Evolutionary conservation across 2,329 filamentous ascomycete genomes (phyloP).

Genomic region (Aspergillus thermomutatus): DNA sequence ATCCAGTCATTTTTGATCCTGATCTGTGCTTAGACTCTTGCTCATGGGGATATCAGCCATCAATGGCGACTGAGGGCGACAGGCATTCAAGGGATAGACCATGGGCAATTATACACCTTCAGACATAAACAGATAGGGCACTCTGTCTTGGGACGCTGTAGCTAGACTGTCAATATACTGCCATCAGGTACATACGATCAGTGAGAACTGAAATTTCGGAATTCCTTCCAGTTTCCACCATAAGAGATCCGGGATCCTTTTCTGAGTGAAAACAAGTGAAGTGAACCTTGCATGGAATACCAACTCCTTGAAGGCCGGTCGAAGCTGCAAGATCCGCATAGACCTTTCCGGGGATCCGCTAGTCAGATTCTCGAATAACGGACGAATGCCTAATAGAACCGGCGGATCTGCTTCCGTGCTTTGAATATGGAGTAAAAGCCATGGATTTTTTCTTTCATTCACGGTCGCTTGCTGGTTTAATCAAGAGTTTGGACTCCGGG

Average conservation of each 20-base stretch:
- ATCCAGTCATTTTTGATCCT: background rate
- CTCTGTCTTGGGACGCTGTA: background rate
- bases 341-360: background rate
- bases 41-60: background rate
- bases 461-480: background rate
- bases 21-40: background rate
- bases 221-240: background rate
- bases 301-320: background rate
- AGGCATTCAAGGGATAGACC: background rate
- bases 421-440: background rate
- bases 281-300: background rate
- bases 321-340: background rate
- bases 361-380: background rate
- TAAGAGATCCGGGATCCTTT: background rate
- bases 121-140: background rate
- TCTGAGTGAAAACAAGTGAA: background rate
- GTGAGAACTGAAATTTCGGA: background rate
- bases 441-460: background rate
- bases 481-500: constrained; percentile 8
- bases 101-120: background rate
- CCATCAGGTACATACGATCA: background rate
- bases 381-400: background rate
- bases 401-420: background rate
- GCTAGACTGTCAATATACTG: background rate
- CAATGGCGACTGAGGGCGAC: background rate